Evolutionary conservation across 108 stramenopile species (phyloP), one percentile per base, ranked within the genome.

Genomic region (Asterionellopsis glacialis): DNA sequence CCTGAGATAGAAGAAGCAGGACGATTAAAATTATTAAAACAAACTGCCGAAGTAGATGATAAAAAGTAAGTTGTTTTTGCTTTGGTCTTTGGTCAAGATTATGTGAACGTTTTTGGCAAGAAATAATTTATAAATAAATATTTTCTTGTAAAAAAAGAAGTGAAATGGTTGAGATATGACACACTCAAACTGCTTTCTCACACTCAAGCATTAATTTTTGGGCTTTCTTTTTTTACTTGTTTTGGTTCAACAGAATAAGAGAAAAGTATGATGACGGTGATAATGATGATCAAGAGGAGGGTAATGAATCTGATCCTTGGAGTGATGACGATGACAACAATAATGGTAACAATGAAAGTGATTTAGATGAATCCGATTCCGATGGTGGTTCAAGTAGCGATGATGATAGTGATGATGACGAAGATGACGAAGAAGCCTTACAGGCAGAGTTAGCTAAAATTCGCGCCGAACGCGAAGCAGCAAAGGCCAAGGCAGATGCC

Each of bases 391-490:
- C 33, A 33, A 76, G 77, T 13, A 42, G 55, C 55, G 55, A 59
- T 18, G 76, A 80, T 51, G 57, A 75, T 24, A 77, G 77, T 42
- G 86, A 87, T 62, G 91, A 93, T 51, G 96, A 97, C 56, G 90
- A 90, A 54, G 96, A 97, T 61, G 94, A 95, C 50, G 94, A 94
- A 68, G 85, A 85, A 9, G 96, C 89, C 0, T 73, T 94, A 53
- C 87, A 91, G 66, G 88, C 91, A 1, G 96, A 97, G 59, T 64
- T 97, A 44, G 96, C 90, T 41, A 94, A 93, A 65, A 95, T 97
- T 56, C 62, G 83, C 28, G 73, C 80, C 10, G 96, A 95, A 68
- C 84, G 95, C 45, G 91, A 90, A 41, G 91, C 81, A 10, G 77
- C 74, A 38, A 85, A 83, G 42, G 64, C 47, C 38, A 86, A 75